Evolutionary conservation across 192 early-diverging fungal genomes (phyloP).

Genomic region (Linnemannia hyalina): DNA sequence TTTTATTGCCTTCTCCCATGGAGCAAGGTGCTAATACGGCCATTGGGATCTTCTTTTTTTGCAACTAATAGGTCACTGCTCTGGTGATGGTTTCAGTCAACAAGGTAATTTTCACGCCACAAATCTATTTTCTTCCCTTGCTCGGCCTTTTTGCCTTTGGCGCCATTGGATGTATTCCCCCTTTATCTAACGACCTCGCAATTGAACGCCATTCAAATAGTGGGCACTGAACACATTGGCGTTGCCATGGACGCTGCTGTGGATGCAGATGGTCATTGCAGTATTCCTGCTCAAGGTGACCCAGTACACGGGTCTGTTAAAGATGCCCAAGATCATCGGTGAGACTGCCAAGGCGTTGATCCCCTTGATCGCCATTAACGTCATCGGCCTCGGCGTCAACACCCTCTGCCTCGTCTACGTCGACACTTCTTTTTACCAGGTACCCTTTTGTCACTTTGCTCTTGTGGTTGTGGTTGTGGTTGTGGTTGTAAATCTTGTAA

Average conservation of each 20-base stretch:
- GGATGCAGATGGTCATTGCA: slow-evolving; percentile 66
- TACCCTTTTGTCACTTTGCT: slow-evolving; percentile 25
- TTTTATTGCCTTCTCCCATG: too few relatives aligned
- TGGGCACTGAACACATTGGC: slow-evolving; percentile 65
- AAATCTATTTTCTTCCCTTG: background rate
- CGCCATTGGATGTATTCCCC: too few relatives aligned
- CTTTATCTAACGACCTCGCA: background rate
- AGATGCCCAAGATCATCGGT: slow-evolving; percentile 54
- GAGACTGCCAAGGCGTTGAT: slow-evolving; percentile 46
- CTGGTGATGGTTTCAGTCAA: slow-evolving; percentile 61
- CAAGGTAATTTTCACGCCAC: slow-evolving; percentile 43
- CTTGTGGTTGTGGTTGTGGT: background rate
- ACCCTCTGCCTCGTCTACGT: slow-evolving; percentile 71
- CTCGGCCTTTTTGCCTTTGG: background rate
- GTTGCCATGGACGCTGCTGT: slow-evolving; percentile 67
- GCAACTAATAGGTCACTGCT: slow-evolving; percentile 48
- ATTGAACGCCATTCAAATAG: slow-evolving; percentile 12
- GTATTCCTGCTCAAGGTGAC: slow-evolving; percentile 59
- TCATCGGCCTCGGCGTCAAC: slow-evolving; percentile 69
- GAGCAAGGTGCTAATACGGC: too few relatives aligned
- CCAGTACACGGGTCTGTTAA: slow-evolving; percentile 43
- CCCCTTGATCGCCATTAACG: slow-evolving; percentile 68
- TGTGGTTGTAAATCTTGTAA: too few relatives aligned
- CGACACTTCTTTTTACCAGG: slow-evolving; percentile 72
- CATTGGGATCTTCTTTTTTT: too few relatives aligned